These are phyloP conservation scores for Diospyros lotus DNA, from an alignment of 148 eudicot genomes.

Conservation along the genomic window DNA sequence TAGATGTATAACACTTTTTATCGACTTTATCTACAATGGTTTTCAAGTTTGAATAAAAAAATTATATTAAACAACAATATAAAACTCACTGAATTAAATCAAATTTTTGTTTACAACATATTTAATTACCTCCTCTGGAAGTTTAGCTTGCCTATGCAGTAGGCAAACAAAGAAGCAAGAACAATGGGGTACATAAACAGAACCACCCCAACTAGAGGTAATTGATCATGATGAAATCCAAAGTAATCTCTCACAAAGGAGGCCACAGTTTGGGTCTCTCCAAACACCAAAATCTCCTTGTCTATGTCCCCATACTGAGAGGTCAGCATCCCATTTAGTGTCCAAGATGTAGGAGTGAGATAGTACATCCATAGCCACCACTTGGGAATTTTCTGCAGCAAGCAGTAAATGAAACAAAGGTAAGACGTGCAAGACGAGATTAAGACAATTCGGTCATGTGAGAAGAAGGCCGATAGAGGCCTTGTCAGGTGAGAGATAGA, in stretches of 20 bases:
- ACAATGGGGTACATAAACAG: slow-evolving; percentile 46
- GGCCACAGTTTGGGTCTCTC: slow-evolving; percentile 33
- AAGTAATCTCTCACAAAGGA: slow-evolving; percentile 58
- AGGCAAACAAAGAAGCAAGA: slow-evolving; percentile 56
- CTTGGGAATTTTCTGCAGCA: slow-evolving; percentile 59
- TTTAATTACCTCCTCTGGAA: slow-evolving; percentile 61
- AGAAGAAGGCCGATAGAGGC: too few relatives aligned
- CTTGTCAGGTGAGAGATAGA: too few relatives aligned
- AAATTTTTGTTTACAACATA: too few relatives aligned
- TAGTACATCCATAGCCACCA: slow-evolving; percentile 84
- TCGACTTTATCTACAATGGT: too few relatives aligned
- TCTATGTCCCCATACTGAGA: slow-evolving; percentile 74
- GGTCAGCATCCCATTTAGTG: slow-evolving; percentile 48
- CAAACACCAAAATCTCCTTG: slow-evolving; percentile 36
- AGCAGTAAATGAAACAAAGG: too few relatives aligned
- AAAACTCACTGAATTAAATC: too few relatives aligned
- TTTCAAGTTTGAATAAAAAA: too few relatives aligned
- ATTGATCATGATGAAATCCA: slow-evolving; percentile 48
- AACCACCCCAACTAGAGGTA: slow-evolving; percentile 47
- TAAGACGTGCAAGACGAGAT: too few relatives aligned
- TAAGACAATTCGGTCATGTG: too few relatives aligned
- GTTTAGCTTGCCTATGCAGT: slow-evolving; percentile 54
- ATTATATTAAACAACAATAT: too few relatives aligned
- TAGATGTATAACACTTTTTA: too few relatives aligned
- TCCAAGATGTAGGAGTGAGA: slow-evolving; percentile 66